Evolutionary conservation across 2,329 filamentous ascomycete species (phyloP).

Genomic region (Fonsecaea pugnacius): DNA sequence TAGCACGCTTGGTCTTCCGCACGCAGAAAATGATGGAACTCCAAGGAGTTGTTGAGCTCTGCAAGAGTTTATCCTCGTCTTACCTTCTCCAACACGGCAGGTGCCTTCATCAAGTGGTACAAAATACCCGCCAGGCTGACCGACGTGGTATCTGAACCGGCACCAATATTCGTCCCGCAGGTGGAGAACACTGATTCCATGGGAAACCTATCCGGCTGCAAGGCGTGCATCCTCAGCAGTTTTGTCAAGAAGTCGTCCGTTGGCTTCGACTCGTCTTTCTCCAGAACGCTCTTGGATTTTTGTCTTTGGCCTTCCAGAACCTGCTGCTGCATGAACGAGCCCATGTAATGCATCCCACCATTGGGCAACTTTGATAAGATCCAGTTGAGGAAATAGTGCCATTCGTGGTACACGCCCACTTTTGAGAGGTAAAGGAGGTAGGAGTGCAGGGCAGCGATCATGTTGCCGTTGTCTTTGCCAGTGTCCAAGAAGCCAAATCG

Average conservation of each 20-base stretch:
- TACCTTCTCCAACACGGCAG: conserved; percentile 39
- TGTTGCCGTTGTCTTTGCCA: conserved; percentile 42
- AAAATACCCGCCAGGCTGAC: conserved; percentile 73
- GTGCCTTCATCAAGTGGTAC: conserved; percentile 72
- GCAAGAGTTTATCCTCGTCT: background rate
- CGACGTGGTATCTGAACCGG: conserved; percentile 78
- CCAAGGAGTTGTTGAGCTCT: background rate
- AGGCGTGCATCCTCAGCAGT: conserved; percentile 43
- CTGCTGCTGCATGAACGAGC: conserved; percentile 42
- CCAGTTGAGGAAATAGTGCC: conserved; percentile 45
- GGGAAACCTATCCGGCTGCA: conserved; percentile 40
- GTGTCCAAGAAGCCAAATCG: conserved; percentile 44
- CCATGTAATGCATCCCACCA: conserved; percentile 42
- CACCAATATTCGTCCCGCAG: conserved; percentile 49
- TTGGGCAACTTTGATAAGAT: conserved; percentile 40
- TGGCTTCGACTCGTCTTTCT: conserved; percentile 33
- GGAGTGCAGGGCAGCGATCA: conserved; percentile 45
- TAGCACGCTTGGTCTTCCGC: background rate
- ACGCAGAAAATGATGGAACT: background rate
- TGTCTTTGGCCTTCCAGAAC: conserved; percentile 36
- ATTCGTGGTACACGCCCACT: conserved; percentile 49
- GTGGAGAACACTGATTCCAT: conserved; percentile 37
- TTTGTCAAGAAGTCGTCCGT: conserved; percentile 49
- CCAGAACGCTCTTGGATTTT: conserved; percentile 26
- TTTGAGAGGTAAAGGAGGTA: conserved; percentile 47